phyloP scores from a whole-genome alignment of 495 filamentous ascomycete genomes.

The Bacidia gigantensis region DNA sequence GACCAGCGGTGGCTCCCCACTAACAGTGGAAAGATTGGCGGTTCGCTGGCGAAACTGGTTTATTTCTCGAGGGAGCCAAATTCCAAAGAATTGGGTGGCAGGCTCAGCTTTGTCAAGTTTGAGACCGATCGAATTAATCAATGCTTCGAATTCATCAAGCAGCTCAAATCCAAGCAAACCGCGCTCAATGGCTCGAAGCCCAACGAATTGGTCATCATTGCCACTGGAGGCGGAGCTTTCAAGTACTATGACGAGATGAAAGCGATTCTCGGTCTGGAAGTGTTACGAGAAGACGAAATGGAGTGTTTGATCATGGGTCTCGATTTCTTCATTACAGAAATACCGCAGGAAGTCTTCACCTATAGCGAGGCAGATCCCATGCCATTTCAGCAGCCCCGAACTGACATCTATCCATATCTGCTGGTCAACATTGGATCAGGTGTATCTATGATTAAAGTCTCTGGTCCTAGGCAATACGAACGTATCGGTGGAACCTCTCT shows the following conservation, averaged over 20 bases:
- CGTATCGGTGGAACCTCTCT: conserved; percentile 91
- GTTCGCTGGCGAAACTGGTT: conserved; percentile 86
- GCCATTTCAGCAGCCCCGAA: conserved; percentile 58
- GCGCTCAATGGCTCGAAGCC: conserved; percentile 50
- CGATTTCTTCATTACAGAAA: conserved; percentile 97
- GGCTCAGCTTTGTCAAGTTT: conserved; percentile 87
- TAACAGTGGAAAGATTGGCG: conserved; percentile 62
- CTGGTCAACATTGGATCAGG: conserved; percentile 98
- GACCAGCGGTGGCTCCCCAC: conserved; percentile 25
- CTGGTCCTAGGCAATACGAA: conserved; percentile 67
- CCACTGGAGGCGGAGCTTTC: conserved; percentile 87
- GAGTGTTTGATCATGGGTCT: conserved; percentile 96
- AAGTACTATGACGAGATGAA: conserved; percentile 89
- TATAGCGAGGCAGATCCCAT: conserved; percentile 82
- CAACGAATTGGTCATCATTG: conserved; percentile 71
- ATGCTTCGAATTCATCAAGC: conserved; percentile 76
- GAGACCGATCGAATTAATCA: conserved; percentile 88
- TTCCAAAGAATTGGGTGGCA: conserved; percentile 67
- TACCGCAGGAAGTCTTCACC: conserved; percentile 90
- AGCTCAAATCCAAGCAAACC: conserved; percentile 66
- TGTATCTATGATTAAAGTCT: conserved; percentile 97
- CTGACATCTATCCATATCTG: conserved; percentile 86
- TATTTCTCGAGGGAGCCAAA: conserved; percentile 86
- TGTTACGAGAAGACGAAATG: conserved; percentile 94
- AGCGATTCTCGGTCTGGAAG: conserved; percentile 66